Evolutionary conservation across 2,329 filamentous ascomycete genomes (phyloP).

Genomic region (Onygenales sp.): DNA sequence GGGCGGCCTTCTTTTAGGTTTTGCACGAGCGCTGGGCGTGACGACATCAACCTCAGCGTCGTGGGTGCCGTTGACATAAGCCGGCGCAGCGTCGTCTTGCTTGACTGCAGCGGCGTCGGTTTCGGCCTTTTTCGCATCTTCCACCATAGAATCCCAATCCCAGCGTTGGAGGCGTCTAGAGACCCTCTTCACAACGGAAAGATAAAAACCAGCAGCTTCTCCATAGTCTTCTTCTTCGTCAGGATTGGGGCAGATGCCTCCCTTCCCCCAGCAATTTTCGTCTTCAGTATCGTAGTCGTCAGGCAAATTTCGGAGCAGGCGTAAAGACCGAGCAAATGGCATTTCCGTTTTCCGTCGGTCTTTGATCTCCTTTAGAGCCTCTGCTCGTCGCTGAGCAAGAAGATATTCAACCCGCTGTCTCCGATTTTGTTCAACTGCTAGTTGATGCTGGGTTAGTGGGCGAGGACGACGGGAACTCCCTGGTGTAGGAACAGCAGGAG

Average conservation of each 20-base stretch:
- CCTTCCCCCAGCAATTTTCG: slow-evolving; percentile 34
- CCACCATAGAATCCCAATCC: slow-evolving; percentile 28
- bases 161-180: slow-evolving; percentile 35
- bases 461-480: slow-evolving; percentile 31
- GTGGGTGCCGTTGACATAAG: not conserved
- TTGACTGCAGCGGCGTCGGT: not conserved
- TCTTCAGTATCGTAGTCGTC: slow-evolving; percentile 40
- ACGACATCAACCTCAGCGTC: not conserved
- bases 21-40: not conserved
- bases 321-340: slow-evolving; percentile 31
- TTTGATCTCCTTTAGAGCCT: slow-evolving; percentile 29
- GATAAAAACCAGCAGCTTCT: slow-evolving; percentile 36
- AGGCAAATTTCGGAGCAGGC: slow-evolving; percentile 33
- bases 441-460: slow-evolving; percentile 41
- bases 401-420: slow-evolving; percentile 40
- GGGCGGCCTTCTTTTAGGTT: not conserved
- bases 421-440: slow-evolving; percentile 40
- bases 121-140: not conserved
- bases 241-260: slow-evolving; percentile 32
- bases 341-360: slow-evolving; percentile 29
- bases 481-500: slow-evolving; percentile 15
- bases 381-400: slow-evolving; percentile 32
- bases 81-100: not conserved
- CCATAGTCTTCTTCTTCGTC: slow-evolving; percentile 38
- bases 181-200: slow-evolving; percentile 34